Evolutionary conservation across 768 basidiomycete species (phyloP).

Genomic region (Trametes maxima): DNA sequence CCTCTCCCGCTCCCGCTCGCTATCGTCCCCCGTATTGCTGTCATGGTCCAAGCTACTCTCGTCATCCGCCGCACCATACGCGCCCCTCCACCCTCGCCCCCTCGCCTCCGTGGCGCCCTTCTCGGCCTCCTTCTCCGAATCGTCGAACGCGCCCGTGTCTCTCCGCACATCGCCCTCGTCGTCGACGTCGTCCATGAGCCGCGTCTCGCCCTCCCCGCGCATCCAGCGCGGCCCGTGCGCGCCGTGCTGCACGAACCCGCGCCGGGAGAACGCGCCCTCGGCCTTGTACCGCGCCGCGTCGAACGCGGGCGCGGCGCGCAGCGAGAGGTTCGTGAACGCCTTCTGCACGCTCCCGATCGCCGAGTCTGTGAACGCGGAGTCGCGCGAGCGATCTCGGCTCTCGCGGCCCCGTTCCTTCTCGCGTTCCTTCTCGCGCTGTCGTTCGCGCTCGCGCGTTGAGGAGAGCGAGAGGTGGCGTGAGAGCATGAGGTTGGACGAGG

Average conservation of each 20-base stretch:
- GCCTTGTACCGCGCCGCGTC: slow-evolving; percentile 72
- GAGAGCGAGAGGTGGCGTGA: slow-evolving; percentile 46
- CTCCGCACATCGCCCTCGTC: slow-evolving; percentile 30
- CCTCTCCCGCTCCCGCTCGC: slow-evolving; percentile 18
- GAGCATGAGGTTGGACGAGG: slow-evolving; percentile 29
- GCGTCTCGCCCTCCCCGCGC: slow-evolving; percentile 40
- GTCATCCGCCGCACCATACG: slow-evolving; percentile 24
- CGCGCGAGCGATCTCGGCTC: slow-evolving; percentile 22
- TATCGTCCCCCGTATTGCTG: slow-evolving; percentile 21
- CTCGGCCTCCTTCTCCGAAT: neutral
- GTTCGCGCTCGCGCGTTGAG: slow-evolving; percentile 9
- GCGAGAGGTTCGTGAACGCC: slow-evolving; percentile 44
- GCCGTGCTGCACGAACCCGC: slow-evolving; percentile 55
- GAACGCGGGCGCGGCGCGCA: slow-evolving; percentile 51
- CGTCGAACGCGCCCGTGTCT: slow-evolving; percentile 22
- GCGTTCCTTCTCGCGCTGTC: slow-evolving; percentile 5
- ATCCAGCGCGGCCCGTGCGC: slow-evolving; percentile 26
- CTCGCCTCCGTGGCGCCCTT: neutral
- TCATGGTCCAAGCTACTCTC: slow-evolving; percentile 25
- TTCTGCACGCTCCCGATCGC: slow-evolving; percentile 46
- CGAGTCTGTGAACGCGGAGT: slow-evolving; percentile 29
- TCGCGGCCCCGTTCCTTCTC: slow-evolving; percentile 7
- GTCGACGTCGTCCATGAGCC: slow-evolving; percentile 42
- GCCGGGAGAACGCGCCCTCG: slow-evolving; percentile 63
- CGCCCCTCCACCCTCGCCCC: slow-evolving; percentile 29